Evolutionary conservation across 352 stramenopile genomes (phyloP), one percentile per base, ranked within the genome.

Genomic region (Phytophthora palmivora): DNA sequence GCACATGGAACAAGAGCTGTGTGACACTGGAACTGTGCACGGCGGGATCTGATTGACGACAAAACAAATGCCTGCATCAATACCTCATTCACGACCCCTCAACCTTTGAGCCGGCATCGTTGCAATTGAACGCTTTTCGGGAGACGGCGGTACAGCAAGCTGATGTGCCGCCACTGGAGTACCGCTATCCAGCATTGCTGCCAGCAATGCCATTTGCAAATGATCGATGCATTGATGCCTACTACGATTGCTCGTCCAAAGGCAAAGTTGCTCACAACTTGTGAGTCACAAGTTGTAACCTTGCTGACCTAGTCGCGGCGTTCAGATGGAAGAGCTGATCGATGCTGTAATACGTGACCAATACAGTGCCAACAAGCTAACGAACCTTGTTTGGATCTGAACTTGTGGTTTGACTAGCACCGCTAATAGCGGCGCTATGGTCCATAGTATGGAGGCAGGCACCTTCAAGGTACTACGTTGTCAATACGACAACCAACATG

Each of bases 1-100:
- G 28, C 69, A 79, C 49, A 75, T 88, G 52, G 55, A 76, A 19
- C 67, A 72, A 49, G 43, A 67, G n/a, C 18, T 74, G 24, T 51
- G 42, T 15, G n/a, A 38, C 46, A 52, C 11, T 19, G 45, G 43
- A 24, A 32, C 38, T 14, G 39, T 38, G 34, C 37, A 34, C 19
- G 41, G 32, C 18, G 22, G 21, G 16, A 53, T 47, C 48, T 55
- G 55, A 61, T 62, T 45, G 48, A 58, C 42, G 36, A 62, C 32
- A 14, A 24, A 8, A 58, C 51, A 42, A 34, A 37, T 22, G 26
- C 9, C 7, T 55, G 36, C 49, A 28, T 28, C 24, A 28, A 28
- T 28, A 6, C 24, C 24, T 28, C 24, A 51, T 43, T 50, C 53
- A 11, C 7, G 22, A 57, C 15, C 7, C 44, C 48, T 63, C 46